Evolutionary conservation across 306 rosid genomes (phyloP).

Genomic region (Sicyos edulis): DNA sequence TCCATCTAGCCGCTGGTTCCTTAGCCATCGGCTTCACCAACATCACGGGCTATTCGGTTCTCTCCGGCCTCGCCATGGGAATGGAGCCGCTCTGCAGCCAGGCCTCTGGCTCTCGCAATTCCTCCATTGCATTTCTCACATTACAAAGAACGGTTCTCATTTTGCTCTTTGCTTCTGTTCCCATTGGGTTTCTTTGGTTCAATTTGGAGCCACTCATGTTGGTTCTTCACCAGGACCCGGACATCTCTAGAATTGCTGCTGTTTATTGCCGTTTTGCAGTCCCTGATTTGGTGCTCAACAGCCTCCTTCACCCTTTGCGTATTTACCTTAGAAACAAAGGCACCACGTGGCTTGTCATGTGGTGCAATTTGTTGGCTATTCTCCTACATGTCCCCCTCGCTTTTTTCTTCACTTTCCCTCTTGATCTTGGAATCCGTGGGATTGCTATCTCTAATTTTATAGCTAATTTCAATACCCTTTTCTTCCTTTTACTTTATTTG

Average conservation of each 20-base stretch:
- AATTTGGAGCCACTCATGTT: constrained; percentile 67
- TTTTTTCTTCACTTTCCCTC: constrained; percentile 52
- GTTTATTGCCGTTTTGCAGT: constrained; percentile 58
- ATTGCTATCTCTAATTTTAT: constrained; percentile 58
- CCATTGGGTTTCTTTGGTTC: constrained; percentile 56
- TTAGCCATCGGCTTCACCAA: constrained; percentile 26
- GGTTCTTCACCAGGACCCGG: constrained; percentile 46
- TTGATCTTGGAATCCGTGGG: constrained; percentile 60
- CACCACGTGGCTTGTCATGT: constrained; percentile 67
- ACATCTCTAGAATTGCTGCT: constrained; percentile 51
- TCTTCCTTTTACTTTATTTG: constrained; percentile 49
- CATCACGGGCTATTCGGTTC: constrained; percentile 24
- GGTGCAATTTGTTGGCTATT: constrained; percentile 52
- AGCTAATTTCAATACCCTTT: constrained; percentile 57
- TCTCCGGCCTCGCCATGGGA: constrained; percentile 24
- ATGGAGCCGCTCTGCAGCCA: constrained; percentile 30
- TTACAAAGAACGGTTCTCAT: constrained; percentile 47
- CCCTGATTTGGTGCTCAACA: constrained; percentile 65
- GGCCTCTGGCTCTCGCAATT: constrained; percentile 41
- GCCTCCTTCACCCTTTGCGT: constrained; percentile 68
- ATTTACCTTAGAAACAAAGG: constrained; percentile 64
- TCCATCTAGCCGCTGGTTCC: constrained; percentile 24
- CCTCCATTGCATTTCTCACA: constrained; percentile 40
- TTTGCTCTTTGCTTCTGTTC: constrained; percentile 48
- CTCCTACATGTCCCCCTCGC: constrained; percentile 56